These are phyloP conservation scores for Cucurbitaria berberidis DNA, from an alignment of 2,329 filamentous ascomycete species.

Conservation along the genomic window DNA sequence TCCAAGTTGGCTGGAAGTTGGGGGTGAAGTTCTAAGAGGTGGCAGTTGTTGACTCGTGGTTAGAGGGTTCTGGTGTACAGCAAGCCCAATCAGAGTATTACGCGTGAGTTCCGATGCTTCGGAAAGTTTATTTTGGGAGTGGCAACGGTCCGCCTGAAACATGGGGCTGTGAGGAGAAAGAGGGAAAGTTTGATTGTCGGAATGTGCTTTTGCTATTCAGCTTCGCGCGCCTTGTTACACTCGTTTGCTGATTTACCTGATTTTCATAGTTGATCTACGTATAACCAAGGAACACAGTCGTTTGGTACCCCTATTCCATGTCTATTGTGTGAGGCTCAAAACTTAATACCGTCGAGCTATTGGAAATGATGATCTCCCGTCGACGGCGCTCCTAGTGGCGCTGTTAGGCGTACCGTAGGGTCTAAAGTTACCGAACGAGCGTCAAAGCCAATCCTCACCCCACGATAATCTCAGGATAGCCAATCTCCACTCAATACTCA, in stretches of 20 bases:
- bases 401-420: background rate
- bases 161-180: background rate
- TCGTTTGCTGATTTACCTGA: background rate
- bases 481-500: conserved; percentile 12
- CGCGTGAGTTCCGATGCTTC: background rate
- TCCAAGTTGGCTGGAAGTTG: conserved; percentile 53
- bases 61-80: conserved; percentile 1
- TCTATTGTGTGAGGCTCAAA: conserved; percentile 5
- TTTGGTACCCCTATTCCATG: background rate
- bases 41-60: background rate
- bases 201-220: background rate
- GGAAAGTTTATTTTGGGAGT: background rate
- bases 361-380: conserved; percentile 8
- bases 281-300: conserved; percentile 2
- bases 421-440: too few relatives aligned
- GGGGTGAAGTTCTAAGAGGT: conserved; percentile 37
- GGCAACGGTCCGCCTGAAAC: background rate
- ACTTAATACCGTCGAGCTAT: conserved; percentile 5
- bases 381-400: conserved; percentile 1
- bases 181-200: background rate
- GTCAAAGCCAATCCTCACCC: background rate
- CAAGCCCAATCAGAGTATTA: background rate
- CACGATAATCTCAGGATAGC: background rate
- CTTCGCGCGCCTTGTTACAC: background rate
- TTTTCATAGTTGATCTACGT: background rate